Conservation (phyloP, 2,329 filamentous ascomycete species). For the Apiospora saccharicola region DNA sequence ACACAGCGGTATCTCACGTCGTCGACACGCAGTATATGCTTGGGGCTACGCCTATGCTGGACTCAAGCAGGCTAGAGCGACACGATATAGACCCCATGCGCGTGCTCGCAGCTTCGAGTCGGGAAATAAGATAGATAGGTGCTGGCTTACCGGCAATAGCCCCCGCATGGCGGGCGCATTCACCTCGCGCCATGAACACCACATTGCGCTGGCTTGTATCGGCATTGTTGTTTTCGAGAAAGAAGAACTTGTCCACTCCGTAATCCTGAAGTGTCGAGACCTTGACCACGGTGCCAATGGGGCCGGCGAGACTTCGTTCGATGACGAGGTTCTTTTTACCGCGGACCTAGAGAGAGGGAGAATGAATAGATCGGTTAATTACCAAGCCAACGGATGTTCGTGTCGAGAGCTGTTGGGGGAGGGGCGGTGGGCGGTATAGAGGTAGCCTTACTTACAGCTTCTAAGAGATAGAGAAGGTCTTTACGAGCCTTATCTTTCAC, state of each 20-base stretch:
- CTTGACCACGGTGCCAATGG: conserved; percentile 90
- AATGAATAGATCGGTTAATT: conserved; percentile 30
- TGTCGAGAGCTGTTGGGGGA: background rate
- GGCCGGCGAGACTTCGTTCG: conserved; percentile 87
- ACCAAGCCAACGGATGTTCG: conserved; percentile 25
- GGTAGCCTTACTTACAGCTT: conserved; percentile 78
- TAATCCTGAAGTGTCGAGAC: conserved; percentile 96
- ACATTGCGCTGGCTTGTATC: conserved; percentile 95
- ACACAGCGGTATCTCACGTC: background rate
- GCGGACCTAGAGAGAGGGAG: conserved; percentile 71
- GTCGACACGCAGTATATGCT: background rate
- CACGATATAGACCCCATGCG: background rate
- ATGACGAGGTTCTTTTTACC: conserved; percentile 99
- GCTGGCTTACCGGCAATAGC: conserved; percentile 85
- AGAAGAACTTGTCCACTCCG: conserved; percentile 96
- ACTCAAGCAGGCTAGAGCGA: background rate
- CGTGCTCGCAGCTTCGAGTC: background rate
- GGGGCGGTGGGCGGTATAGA: background rate
- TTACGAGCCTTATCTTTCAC: conserved; percentile 84
- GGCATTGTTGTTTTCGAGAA: conserved; percentile 93
- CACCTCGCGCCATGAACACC: conserved; percentile 89
- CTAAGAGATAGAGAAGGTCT: conserved; percentile 88
- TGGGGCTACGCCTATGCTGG: background rate
- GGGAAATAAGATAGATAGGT: conserved; percentile 23
- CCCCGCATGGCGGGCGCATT: conserved; percentile 84